Evolutionary conservation across 768 basidiomycete species (phyloP).

Genomic region (Naganishia kalamii): DNA sequence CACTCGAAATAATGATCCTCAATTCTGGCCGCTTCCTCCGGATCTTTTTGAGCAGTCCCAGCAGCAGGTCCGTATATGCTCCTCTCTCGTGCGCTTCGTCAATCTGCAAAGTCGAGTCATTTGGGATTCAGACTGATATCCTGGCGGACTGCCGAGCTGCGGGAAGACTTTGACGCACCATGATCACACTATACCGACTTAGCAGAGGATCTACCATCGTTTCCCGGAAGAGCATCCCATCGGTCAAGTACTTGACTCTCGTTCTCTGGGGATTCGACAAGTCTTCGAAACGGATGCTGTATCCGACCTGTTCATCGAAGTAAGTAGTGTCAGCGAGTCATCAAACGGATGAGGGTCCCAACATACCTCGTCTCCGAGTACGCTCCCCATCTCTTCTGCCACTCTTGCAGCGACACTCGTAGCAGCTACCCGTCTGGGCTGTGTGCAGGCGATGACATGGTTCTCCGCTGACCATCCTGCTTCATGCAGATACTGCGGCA

Average conservation of each 20-base stretch:
- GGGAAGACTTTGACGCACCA: constrained; percentile 55
- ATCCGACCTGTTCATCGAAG: constrained; percentile 66
- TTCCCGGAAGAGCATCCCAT: constrained; percentile 96
- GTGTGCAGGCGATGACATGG: constrained; percentile 82
- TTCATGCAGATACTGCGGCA: constrained; percentile 91
- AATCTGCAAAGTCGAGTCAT: constrained; percentile 54
- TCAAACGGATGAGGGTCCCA: background rate
- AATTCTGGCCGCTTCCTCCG: constrained; percentile 82
- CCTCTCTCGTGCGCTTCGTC: constrained; percentile 97
- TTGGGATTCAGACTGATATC: background rate
- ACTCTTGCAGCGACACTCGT: constrained; percentile 88
- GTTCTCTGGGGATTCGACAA: constrained; percentile 77
- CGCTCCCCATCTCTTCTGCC: constrained; percentile 80
- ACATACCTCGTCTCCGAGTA: constrained; percentile 62
- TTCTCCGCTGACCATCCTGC: constrained; percentile 84
- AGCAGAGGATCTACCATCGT: constrained; percentile 84
- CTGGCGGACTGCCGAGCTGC: too few relatives aligned
- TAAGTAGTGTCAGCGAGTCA: background rate
- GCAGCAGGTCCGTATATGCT: constrained; percentile 85
- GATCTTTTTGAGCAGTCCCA: constrained; percentile 91
- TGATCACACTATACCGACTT: constrained; percentile 87
- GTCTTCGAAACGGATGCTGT: constrained; percentile 94
- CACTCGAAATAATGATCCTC: constrained; percentile 87
- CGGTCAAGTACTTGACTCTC: constrained; percentile 90
- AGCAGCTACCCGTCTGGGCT: constrained; percentile 86